These are phyloP conservation scores for Gaeumannomyces tritici DNA, from an alignment of 2,329 filamentous ascomycete genomes.

Conservation along the genomic window DNA sequence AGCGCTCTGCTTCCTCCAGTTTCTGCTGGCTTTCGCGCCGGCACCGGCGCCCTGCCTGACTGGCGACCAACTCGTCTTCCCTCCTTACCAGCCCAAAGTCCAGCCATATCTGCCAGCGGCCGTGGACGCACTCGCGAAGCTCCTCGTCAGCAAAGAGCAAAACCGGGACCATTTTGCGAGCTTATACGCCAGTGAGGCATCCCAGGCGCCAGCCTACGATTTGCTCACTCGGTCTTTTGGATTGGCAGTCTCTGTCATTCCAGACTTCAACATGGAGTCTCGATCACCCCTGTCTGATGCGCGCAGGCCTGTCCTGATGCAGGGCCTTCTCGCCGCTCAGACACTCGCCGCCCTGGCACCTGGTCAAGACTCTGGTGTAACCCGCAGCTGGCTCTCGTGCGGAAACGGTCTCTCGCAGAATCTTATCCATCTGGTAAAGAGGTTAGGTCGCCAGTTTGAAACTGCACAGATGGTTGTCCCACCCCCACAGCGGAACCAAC, in stretches of 20 bases:
- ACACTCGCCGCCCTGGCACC: conserved; percentile 68
- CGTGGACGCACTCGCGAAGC: conserved; percentile 81
- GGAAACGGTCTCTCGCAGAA: conserved; percentile 77
- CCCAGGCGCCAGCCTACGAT: conserved; percentile 58
- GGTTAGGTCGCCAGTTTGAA: conserved; percentile 57
- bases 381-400: conserved; percentile 72
- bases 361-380: conserved; percentile 56
- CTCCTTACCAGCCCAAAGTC: conserved; percentile 67
- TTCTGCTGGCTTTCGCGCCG: conserved; percentile 84
- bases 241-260: conserved; percentile 75
- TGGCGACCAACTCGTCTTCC: conserved; percentile 60
- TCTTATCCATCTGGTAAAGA: conserved; percentile 64
- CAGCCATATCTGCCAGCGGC: conserved; percentile 87
- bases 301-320: conserved; percentile 83
- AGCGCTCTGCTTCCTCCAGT: conserved; percentile 75
- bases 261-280: conserved; percentile 48
- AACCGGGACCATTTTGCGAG: conserved; percentile 78
- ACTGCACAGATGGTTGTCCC: neutral
- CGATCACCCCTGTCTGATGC: conserved; percentile 63
- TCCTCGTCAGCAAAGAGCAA: conserved; percentile 86
- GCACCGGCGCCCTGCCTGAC: conserved; percentile 54
- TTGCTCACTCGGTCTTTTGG: conserved; percentile 81
- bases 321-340: conserved; percentile 83
- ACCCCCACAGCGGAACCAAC: neutral
- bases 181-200: conserved; percentile 67